phyloP scores from a whole-genome alignment of 148 eudicot species.

The Silene latifolia region DNA sequence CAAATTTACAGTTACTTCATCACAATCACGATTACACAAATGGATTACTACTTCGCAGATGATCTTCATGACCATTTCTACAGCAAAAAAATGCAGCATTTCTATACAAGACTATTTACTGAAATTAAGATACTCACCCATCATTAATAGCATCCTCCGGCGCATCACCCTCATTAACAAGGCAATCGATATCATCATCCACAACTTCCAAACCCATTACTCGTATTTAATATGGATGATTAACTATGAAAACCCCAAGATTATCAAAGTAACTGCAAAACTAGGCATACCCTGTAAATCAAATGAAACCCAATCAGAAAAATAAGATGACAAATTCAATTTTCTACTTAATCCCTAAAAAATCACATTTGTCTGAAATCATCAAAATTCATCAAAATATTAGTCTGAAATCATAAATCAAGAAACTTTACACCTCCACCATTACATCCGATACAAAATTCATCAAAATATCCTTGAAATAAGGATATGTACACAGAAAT shows the following conservation, averaged over 20 bases:
- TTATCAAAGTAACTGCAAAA: neutral
- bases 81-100: neutral
- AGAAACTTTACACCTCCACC: no score
- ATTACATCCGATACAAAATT: no score
- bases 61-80: neutral
- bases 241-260: constrained; percentile 1
- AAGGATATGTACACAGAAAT: no score
- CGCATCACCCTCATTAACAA: constrained; percentile 27
- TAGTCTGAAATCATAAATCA: no score
- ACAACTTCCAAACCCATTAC: constrained; percentile 37
- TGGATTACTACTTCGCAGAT: neutral
- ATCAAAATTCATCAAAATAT: no score
- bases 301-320: constrained; percentile 5
- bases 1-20: no score
- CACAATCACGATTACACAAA: neutral
- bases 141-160: constrained; percentile 27
- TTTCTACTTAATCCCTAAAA: neutral
- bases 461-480: no score
- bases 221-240: neutral
- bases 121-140: constrained; percentile 32
- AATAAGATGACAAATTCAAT: constrained; percentile 12
- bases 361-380: neutral
- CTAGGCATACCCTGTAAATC: constrained; percentile 13
- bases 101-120: neutral
- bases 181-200: constrained; percentile 21